Evolutionary conservation across 768 basidiomycete species (phyloP).

Genomic region (Dacryopinax spathularia): DNA sequence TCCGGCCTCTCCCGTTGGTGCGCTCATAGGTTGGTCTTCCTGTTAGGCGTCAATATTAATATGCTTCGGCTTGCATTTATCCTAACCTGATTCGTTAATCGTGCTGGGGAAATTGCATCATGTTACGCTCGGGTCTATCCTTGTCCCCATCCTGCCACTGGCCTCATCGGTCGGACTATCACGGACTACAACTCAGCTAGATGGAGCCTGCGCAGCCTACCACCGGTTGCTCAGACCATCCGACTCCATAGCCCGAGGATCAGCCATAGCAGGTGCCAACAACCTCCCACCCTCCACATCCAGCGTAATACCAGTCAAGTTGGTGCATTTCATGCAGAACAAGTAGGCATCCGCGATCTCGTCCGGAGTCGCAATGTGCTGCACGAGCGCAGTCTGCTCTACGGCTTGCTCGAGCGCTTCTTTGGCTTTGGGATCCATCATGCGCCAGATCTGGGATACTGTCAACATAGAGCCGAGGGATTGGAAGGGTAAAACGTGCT

Average conservation of each 20-base stretch:
- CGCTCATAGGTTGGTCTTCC: too few species aligned
- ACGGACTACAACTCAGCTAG: too few species aligned
- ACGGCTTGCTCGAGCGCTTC: constrained; percentile 3
- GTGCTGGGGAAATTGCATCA: too few species aligned
- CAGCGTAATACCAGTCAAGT: not conserved
- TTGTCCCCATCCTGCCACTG: too few species aligned
- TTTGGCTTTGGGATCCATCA: constrained; percentile 4
- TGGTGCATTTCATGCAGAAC: constrained; percentile 13
- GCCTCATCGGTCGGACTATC: too few species aligned
- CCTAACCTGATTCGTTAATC: too few species aligned
- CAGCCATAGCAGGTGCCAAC: not conserved
- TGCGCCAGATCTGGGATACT: constrained; percentile 11
- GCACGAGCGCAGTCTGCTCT: constrained; percentile 5
- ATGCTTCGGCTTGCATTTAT: too few species aligned
- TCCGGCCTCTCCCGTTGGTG: not conserved
- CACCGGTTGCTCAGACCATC: too few species aligned
- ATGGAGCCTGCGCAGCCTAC: too few species aligned
- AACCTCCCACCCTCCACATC: not conserved
- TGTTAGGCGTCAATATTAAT: too few species aligned
- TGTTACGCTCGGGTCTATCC: too few species aligned
- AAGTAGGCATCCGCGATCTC: constrained; percentile 16
- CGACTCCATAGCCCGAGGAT: too few species aligned
- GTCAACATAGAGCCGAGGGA: not conserved
- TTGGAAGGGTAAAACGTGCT: not conserved
- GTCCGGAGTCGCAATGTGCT: constrained; percentile 8